These are phyloP conservation scores for Lactarius trivialis DNA, from an alignment of 768 basidiomycete genomes.

Conservation along the genomic window DNA sequence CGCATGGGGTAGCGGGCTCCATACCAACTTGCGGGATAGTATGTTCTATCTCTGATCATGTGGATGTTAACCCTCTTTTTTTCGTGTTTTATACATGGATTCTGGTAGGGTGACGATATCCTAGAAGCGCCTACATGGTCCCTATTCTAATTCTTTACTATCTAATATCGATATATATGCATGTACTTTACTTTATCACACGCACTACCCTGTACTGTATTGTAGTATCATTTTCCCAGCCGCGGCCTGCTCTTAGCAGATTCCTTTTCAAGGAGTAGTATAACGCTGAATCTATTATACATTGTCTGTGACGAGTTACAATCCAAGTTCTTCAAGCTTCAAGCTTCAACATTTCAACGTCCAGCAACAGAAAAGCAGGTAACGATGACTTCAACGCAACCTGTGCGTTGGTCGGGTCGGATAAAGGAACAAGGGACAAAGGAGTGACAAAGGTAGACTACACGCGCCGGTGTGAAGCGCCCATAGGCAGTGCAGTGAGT, in stretches of 20 bases:
- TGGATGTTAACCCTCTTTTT: background rate
- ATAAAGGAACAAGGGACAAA: too few species aligned
- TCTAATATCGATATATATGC: too few species aligned
- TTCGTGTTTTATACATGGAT: background rate
- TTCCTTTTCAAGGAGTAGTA: background rate
- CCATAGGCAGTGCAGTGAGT: too few species aligned
- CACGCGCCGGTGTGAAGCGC: too few species aligned
- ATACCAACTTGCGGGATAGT: slow-evolving; percentile 48
- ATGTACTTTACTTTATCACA: background rate
- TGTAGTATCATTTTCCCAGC: background rate
- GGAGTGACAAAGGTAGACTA: too few species aligned
- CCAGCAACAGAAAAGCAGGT: too few species aligned
- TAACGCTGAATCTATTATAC: background rate
- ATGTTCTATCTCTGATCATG: slow-evolving; percentile 69
- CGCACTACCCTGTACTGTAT: background rate
- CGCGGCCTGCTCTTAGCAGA: background rate
- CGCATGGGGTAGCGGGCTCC: slow-evolving; percentile 36
- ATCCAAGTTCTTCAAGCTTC: too few species aligned
- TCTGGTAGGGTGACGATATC: background rate
- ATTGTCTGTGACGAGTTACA: too few species aligned
- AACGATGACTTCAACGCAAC: too few species aligned
- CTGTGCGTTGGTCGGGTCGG: too few species aligned
- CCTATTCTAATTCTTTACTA: background rate
- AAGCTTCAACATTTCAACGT: too few species aligned
- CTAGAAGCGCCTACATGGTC: background rate